Evolutionary conservation across 495 filamentous ascomycete genomes (phyloP).

Genomic region (Neurospora sp.): DNA sequence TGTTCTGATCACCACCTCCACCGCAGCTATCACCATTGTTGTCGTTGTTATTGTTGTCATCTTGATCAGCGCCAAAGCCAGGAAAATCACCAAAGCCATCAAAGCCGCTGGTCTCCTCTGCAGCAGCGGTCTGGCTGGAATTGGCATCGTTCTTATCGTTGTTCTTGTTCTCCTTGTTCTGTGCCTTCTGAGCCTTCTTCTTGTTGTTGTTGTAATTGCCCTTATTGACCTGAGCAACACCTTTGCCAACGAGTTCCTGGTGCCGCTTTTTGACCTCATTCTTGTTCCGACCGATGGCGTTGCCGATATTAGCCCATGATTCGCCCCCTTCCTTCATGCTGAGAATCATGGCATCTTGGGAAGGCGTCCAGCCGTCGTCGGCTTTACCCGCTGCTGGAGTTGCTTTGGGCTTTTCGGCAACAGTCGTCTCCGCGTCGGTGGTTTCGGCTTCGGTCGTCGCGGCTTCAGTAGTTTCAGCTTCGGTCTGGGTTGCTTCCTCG

Average conservation of each 20-base stretch:
- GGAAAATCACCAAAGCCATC: background rate
- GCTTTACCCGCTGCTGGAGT: background rate
- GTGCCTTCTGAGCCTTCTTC: background rate
- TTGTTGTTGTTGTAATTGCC: background rate
- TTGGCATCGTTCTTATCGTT: background rate
- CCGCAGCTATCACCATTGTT: background rate
- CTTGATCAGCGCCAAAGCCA: background rate
- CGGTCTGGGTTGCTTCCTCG: background rate
- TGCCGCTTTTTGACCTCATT: conserved; percentile 12
- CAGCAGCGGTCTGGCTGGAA: background rate
- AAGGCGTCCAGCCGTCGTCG: conserved; percentile 1
- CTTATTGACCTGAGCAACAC: background rate
- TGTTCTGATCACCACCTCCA: background rate
- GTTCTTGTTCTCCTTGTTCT: background rate
- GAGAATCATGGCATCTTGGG: conserved; percentile 14
- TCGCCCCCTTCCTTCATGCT: conserved; percentile 15
- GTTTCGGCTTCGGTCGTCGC: background rate
- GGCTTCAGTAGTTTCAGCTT: background rate
- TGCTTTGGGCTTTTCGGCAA: background rate
- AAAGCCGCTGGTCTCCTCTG: background rate
- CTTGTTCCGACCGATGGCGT: conserved; percentile 3
- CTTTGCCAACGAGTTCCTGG: conserved; percentile 4
- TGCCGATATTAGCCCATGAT: conserved; percentile 11
- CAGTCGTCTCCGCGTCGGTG: background rate
- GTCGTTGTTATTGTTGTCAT: background rate